Base-by-base conservation (phyloP, 1,284 basidiomycete species). In the Coniophora puteana region DNA sequence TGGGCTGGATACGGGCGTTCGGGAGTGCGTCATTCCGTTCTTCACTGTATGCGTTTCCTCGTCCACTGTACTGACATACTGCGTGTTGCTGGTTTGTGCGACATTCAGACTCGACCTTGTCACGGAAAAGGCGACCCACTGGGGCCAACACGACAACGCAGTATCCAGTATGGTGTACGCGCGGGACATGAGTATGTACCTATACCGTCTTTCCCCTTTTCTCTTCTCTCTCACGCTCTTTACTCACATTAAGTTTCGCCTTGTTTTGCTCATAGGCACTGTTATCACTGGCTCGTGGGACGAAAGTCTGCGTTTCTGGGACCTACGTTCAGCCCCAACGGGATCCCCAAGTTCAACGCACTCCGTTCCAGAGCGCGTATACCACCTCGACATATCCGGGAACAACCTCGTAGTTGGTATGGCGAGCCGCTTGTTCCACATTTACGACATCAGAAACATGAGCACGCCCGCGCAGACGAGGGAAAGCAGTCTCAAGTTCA, bases 401-500 rank as follows among this genome's bases (percentile, higher is more conserved):
- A 68, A 84, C 53, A 84, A 74, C 17, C 77, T 96, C 35, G 90
- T 96, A 18, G 84, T 95, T 16, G 89, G 88, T 1, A 90, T 94
- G 83, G 92, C 92, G 1, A 90, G 88, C 48, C 76, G 93, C 4
- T 67, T 91, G 11, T 92, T 96, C 51, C 78, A 86, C 56, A 91
- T 96, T 10, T 96, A 89, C 54, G 88, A 93, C 49, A 69, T 91
- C 8, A 71, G 84, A 24, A 83, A 83, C 50, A 83, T 95, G 75
- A 69, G 75, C 44, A 63, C 72, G 40, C 81, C 87, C 0, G 71
- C 77, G 38, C 89, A 93, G 55, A 77, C 80, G 55, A 68, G 96
- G 46, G 96, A 98, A 66, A 93, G 89, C 59, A 91, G 89, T 50
- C 65, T 99, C 48, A 98, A 97, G 66, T 98, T 89, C 61, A 89